A percentile compares a stretch with the other conserved stretches of the same genome.
phyloP scores from a whole-genome alignment of 2,329 filamentous ascomycete genomes.

The Arthrocladium fulminans region DNA sequence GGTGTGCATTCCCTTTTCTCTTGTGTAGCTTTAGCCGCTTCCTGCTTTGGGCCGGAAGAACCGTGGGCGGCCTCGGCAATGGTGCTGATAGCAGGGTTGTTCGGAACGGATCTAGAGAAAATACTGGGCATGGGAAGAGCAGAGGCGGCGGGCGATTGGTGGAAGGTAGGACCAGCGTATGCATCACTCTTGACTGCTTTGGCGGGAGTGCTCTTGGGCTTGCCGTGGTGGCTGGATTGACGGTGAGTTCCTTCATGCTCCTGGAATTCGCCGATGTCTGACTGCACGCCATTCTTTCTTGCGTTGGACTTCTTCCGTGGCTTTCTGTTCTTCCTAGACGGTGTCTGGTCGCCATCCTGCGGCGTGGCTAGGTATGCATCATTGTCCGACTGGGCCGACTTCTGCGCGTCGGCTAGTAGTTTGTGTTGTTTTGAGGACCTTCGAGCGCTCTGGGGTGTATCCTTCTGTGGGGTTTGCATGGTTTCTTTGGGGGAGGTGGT shows the following conservation, averaged over 20 bases:
- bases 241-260: not conserved
- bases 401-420: slow-evolving; percentile 28
- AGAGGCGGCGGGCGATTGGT: slow-evolving; percentile 85
- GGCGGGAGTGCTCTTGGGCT: not conserved
- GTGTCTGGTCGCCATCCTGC: slow-evolving; percentile 19
- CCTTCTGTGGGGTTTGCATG: slow-evolving; percentile 38
- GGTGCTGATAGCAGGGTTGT: slow-evolving; percentile 37
- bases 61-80: slow-evolving; percentile 38
- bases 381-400: slow-evolving; percentile 26
- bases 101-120: slow-evolving; percentile 64
- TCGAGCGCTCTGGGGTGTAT: slow-evolving; percentile 30
- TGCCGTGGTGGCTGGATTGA: not conserved
- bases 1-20: slow-evolving; percentile 58
- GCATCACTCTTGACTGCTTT: slow-evolving; percentile 39
- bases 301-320: slow-evolving; percentile 30
- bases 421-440: slow-evolving; percentile 40
- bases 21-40: slow-evolving; percentile 21
- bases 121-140: slow-evolving; percentile 87
- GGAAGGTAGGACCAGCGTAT: slow-evolving; percentile 90
- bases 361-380: slow-evolving; percentile 26
- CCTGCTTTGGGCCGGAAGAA: slow-evolving; percentile 27
- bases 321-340: slow-evolving; percentile 31
- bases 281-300: slow-evolving; percentile 6
- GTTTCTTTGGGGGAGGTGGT: slow-evolving; percentile 25
- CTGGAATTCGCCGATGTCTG: slow-evolving; percentile 1